Evolutionary conservation across 2,329 filamentous ascomycete genomes (phyloP).

Genomic region (Berkeleyomyces rouxiae): DNA sequence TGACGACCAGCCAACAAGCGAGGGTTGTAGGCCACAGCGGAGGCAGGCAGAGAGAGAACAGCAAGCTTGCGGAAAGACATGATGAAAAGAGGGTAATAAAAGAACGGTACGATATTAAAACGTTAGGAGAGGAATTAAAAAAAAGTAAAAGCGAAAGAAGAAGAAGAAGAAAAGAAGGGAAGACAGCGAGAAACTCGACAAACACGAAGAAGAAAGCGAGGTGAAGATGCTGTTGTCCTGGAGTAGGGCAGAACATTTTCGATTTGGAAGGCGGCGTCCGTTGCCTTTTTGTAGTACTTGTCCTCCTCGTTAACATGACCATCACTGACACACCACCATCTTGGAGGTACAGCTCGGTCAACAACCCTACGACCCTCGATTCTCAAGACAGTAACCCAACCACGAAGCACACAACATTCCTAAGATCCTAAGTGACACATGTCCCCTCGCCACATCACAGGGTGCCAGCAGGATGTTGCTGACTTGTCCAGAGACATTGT

Average conservation of each 20-base stretch:
- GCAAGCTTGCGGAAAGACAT: conserved; percentile 10
- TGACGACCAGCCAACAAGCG: conserved; percentile 3
- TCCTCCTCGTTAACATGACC: not conserved
- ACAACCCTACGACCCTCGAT: not conserved
- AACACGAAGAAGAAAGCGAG: conserved; percentile 3
- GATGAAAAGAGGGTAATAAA: not conserved
- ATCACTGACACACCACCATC: not conserved
- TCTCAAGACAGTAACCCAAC: not conserved
- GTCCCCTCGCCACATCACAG: not conserved
- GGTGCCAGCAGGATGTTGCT: not conserved
- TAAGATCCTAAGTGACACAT: not conserved
- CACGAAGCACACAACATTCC: not conserved
- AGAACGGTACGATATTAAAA: not conserved
- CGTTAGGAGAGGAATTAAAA: not conserved
- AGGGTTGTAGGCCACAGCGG: conserved; percentile 8
- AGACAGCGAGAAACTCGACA: not conserved
- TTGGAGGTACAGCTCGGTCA: not conserved
- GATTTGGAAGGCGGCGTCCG: not conserved
- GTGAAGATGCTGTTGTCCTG: not conserved
- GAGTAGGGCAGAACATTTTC: rapidly evolving
- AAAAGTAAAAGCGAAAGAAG: not conserved
- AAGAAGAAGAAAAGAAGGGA: not conserved
- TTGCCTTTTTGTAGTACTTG: not conserved
- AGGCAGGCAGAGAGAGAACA: conserved; percentile 9
- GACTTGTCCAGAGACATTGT: not conserved